These are phyloP conservation scores for Phanerochaete sordida DNA, from an alignment of 768 basidiomycete genomes.

Conservation along the genomic window DNA sequence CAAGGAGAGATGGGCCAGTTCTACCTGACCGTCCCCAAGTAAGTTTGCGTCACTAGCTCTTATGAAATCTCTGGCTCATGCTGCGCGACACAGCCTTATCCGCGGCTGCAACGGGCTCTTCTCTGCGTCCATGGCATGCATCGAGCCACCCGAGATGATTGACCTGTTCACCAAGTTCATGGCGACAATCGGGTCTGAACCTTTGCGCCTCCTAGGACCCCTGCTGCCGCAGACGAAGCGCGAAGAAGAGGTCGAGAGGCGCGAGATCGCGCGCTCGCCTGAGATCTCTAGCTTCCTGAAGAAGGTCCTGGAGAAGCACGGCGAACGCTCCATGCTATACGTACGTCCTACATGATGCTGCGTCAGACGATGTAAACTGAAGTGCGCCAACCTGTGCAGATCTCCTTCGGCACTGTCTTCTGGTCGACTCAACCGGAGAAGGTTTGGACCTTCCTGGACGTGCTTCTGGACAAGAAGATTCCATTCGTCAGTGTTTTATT, in stretches of 20 bases:
- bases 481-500: constrained; percentile 18
- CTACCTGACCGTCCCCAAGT: too few species aligned
- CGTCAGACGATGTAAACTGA: too few species aligned
- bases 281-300: constrained; percentile 17
- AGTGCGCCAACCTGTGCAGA: constrained; percentile 2
- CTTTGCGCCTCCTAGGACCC: constrained; percentile 16
- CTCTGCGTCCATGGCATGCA: constrained; percentile 5
- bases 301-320: constrained; percentile 6
- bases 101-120: constrained; percentile 17
- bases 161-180: constrained; percentile 9
- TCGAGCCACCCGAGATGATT: constrained; percentile 12
- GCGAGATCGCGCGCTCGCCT: constrained; percentile 1
- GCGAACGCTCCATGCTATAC: constrained; percentile 19
- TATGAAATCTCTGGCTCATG: too few species aligned
- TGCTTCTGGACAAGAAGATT: constrained; percentile 17
- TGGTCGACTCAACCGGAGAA: constrained; percentile 19
- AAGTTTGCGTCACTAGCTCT: too few species aligned
- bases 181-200: background rate
- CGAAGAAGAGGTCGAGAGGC: background rate
- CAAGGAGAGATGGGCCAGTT: background rate
- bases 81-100: too few species aligned
- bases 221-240: constrained; percentile 5
- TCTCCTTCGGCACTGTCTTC: constrained; percentile 22
- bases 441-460: constrained; percentile 18
- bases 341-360: constrained; percentile 6